These are phyloP conservation scores for Dunaliella primolecta DNA, from an alignment of 139 green algal species.

Conservation along the genomic window DNA sequence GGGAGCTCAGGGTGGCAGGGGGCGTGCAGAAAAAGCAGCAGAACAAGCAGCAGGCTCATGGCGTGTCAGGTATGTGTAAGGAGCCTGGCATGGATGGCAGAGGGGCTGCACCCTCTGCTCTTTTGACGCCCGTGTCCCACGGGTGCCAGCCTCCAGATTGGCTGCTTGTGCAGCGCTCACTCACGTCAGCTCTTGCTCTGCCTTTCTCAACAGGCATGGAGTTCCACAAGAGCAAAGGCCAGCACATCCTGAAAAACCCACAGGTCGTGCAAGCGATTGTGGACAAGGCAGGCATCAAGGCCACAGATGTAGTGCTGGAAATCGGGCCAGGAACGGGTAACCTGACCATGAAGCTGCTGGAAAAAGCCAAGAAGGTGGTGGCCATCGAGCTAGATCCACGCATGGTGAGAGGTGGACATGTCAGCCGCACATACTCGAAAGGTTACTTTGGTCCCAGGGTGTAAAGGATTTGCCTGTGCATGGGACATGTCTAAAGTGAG, in stretches of 20 bases:
- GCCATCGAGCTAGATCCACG: conserved; percentile 94
- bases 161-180: too few species aligned
- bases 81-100: too few species aligned
- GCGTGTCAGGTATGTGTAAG: conserved; percentile 78
- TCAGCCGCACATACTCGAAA: neutral
- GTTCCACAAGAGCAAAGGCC: conserved; percentile 97
- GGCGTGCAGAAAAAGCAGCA: conserved; percentile 71
- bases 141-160: too few species aligned
- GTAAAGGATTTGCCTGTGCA: too few species aligned
- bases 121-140: too few species aligned
- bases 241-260: conserved; percentile 99
- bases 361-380: conserved; percentile 93
- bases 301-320: conserved; percentile 95
- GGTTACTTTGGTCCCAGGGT: too few species aligned
- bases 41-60: conserved; percentile 46
- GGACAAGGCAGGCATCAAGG: conserved; percentile 93
- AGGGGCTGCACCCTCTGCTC: too few species aligned
- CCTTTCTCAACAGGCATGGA: conserved; percentile 75
- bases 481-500: too few species aligned
- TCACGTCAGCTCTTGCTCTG: too few species aligned
- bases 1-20: conserved; percentile 64
- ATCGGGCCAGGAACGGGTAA: conserved; percentile 98
- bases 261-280: conserved; percentile 93
- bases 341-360: conserved; percentile 95
- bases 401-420: conserved; percentile 74